Percentiles rank a stretch among this genome's conserved stretches.
Evolutionary conservation across 495 filamentous ascomycete species (phyloP).

Genomic region (Neurospora sp.): DNA sequence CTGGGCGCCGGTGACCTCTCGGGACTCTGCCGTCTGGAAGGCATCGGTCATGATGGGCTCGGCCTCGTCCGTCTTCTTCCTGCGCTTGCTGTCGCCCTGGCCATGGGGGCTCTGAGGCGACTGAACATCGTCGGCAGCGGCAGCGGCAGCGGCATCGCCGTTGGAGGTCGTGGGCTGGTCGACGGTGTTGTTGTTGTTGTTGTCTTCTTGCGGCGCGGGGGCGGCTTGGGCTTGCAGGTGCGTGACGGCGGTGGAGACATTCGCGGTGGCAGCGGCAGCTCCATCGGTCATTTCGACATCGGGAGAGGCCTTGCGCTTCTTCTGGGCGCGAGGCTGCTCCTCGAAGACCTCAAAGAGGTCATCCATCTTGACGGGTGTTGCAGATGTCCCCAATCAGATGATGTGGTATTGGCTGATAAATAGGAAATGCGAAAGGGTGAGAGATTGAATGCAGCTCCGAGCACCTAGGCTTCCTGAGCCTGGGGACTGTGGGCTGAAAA

Average conservation of each 20-base stretch:
- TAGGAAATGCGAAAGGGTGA: background rate
- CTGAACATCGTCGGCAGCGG: conserved; percentile 8
- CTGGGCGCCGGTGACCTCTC: conserved; percentile 71
- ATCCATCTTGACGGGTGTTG: conserved; percentile 45
- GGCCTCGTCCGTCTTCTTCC: conserved; percentile 57
- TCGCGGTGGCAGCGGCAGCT: conserved; percentile 3
- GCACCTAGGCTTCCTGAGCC: background rate
- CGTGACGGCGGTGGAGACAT: background rate
- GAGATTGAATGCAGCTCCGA: background rate
- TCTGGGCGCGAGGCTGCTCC: conserved; percentile 44
- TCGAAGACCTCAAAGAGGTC: conserved; percentile 83
- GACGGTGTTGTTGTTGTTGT: background rate
- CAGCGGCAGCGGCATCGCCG: conserved; percentile 6
- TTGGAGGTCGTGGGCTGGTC: conserved; percentile 8
- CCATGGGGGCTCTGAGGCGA: conserved; percentile 8
- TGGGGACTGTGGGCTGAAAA: background rate
- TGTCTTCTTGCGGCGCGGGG: background rate
- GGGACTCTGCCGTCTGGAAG: conserved; percentile 91
- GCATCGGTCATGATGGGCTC: conserved; percentile 84
- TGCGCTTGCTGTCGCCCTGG: conserved; percentile 53
- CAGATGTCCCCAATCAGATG: background rate
- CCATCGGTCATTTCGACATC: conserved; percentile 44
- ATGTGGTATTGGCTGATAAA: background rate
- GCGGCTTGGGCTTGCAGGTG: background rate
- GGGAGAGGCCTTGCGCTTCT: conserved; percentile 72